Evolutionary conservation across 2,329 filamentous ascomycete species (phyloP).

Genomic region (Fusarium goolgardi): DNA sequence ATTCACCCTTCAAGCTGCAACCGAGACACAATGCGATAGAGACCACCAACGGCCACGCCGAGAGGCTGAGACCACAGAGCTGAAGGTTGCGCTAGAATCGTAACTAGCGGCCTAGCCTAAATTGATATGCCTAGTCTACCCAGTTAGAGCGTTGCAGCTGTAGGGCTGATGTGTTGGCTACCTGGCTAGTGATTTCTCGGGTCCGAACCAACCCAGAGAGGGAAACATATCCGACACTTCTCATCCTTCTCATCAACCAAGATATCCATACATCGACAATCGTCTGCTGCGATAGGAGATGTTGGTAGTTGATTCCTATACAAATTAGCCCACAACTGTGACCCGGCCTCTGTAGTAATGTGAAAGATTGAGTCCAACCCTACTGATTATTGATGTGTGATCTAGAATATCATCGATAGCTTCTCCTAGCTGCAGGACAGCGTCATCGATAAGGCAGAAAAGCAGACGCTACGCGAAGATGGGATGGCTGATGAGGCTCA

Average conservation of each 20-base stretch:
- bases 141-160: background rate
- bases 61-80: slow-evolving; percentile 16
- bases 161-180: slow-evolving; percentile 28
- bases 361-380: background rate
- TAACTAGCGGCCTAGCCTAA: background rate
- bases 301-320: background rate
- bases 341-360: background rate
- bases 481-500: slow-evolving; percentile 9
- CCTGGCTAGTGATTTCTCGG: slow-evolving; percentile 7
- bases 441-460: slow-evolving; percentile 9
- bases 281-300: background rate
- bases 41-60: slow-evolving; percentile 19
- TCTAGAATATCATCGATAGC: background rate
- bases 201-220: slow-evolving; percentile 6
- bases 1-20: no score
- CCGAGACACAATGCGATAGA: background rate
- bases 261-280: background rate
- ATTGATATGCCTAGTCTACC: background rate
- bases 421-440: background rate
- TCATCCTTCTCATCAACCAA: background rate
- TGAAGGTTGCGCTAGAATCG: slow-evolving; percentile 6
- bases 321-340: background rate
- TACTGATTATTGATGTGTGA: background rate
- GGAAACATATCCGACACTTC: background rate
- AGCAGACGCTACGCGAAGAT: background rate